phyloP scores from a whole-genome alignment of 2,329 filamentous ascomycete genomes.

The Fusarium decemcellulare region DNA sequence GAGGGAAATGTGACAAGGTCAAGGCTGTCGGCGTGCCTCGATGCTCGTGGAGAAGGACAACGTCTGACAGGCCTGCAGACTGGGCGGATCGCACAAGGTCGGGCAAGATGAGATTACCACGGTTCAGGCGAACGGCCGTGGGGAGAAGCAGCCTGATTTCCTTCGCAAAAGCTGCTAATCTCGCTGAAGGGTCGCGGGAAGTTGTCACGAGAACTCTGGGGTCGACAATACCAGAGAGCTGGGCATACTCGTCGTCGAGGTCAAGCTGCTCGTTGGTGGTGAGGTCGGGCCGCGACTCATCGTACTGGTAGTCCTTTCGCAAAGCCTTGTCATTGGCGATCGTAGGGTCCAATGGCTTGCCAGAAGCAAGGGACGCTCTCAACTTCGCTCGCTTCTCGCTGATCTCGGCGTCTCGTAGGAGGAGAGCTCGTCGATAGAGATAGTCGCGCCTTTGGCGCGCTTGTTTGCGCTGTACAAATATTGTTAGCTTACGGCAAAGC shows the following conservation, averaged over 20 bases:
- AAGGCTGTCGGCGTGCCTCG: constrained; percentile 92
- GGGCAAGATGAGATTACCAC: constrained; percentile 89
- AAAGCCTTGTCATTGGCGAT: constrained; percentile 90
- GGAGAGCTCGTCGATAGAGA: constrained; percentile 89
- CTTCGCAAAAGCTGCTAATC: constrained; percentile 92
- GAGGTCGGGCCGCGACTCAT: constrained; percentile 83
- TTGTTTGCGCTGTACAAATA: constrained; percentile 55
- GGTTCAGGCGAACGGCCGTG: constrained; percentile 89
- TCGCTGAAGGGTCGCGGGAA: constrained; percentile 86
- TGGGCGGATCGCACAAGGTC: constrained; percentile 89
- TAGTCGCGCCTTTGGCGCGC: constrained; percentile 65
- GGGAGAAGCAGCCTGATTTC: constrained; percentile 89
- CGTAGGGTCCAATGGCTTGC: constrained; percentile 84
- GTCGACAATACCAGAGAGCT: constrained; percentile 92
- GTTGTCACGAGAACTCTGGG: constrained; percentile 93
- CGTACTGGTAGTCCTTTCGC: constrained; percentile 92
- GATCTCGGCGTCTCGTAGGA: constrained; percentile 91
- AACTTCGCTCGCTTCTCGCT: constrained; percentile 92
- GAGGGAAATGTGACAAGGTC: constrained; percentile 88
- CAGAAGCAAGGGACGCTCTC: constrained; percentile 87
- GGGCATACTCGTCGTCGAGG: constrained; percentile 90
- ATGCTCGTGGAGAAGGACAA: constrained; percentile 92
- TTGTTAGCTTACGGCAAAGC: constrained; percentile 37
- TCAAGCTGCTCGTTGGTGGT: constrained; percentile 78
- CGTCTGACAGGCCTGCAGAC: constrained; percentile 84